These are phyloP conservation scores for Peniophora sp. DNA, from an alignment of 1,284 basidiomycete species.

Conservation along the genomic window DNA sequence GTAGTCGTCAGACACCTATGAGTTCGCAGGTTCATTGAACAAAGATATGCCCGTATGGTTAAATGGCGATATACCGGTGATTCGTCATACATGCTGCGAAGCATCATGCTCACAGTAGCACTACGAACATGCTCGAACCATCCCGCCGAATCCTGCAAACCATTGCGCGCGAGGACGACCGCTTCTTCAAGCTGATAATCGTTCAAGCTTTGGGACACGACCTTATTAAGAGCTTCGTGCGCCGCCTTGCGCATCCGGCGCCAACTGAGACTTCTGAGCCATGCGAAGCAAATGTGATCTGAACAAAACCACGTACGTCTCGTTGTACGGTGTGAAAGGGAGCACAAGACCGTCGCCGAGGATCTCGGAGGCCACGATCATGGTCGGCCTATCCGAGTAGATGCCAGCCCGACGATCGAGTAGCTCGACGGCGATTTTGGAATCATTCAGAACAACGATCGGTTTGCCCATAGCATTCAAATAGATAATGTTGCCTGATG, in stretches of 20 bases:
- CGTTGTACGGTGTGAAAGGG: conserved; percentile 7
- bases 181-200: conserved; percentile 8
- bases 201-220: conserved; percentile 6
- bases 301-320: no score
- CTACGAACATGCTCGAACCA: conserved; percentile 7
- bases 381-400: conserved; percentile 16
- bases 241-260: conserved; percentile 12
- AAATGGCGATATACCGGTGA: neutral
- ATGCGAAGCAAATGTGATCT: neutral
- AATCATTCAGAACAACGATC: conserved; percentile 13
- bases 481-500: conserved; percentile 15
- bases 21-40: no score
- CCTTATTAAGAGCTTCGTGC: conserved; percentile 10
- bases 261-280: conserved; percentile 5
- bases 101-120: conserved; percentile 7
- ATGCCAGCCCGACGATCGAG: conserved; percentile 16
- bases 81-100: conserved; percentile 8
- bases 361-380: conserved; percentile 9
- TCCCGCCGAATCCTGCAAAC: conserved; percentile 6
- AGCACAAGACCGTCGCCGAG: conserved; percentile 5
- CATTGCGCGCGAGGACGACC: conserved; percentile 6
- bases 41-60: neutral
- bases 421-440: conserved; percentile 14
- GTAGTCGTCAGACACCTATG: no score
- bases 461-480: conserved; percentile 12